Evolutionary conservation across 306 rosid species (phyloP), one percentile per base, ranked within the genome.

Genomic region (Dalbergia oliveri): DNA sequence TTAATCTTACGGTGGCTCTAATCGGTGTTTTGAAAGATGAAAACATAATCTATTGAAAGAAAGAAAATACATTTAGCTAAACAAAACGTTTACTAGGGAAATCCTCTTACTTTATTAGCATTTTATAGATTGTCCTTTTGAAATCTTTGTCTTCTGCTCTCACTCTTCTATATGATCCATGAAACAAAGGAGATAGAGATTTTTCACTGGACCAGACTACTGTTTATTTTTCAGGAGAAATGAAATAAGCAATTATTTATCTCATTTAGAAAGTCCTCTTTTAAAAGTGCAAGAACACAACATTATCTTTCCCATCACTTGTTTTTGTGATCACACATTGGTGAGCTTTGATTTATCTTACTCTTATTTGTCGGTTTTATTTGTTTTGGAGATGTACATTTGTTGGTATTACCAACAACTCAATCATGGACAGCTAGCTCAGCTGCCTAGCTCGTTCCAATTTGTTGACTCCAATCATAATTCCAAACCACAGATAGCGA

Each of bases 401-500:
- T 80, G 84, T 75, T 84, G 80, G 64, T 84, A 69, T 59, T 49
- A 69, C 23, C 62, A 45, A 79, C 43, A 84, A 41, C 26, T 50
- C 53, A 57, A 77, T 66, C 60, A 64, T 77, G 34, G 76, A 53
- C 58, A 57, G 65, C 76, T 75, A 53, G 66, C 57, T 49, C 13
- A 45, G 54, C 60, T 57, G 41, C 5, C 16, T 10, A 18, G 54
- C 19, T 5, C 1, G 23, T 37, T 83, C 66, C 47, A 72, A 66
- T 78, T 66, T 49, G 69, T 66, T 23, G 54, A 41, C 77, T 19
- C 73, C 35, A 73, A 59, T 59, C 56, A 74, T 58, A 13, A 53
- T 61, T 23, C 11, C 37, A 63, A 84, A 44, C 74, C 23, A 41
- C 26, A 51, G 50, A 79, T 79, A 53, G 75, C 63, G 61, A 67